Percentiles rank a stretch among this genome's conserved stretches.
Evolutionary conservation across 1,139 yeast genomes (phyloP).

Genomic region (Geotrichum australiense): DNA sequence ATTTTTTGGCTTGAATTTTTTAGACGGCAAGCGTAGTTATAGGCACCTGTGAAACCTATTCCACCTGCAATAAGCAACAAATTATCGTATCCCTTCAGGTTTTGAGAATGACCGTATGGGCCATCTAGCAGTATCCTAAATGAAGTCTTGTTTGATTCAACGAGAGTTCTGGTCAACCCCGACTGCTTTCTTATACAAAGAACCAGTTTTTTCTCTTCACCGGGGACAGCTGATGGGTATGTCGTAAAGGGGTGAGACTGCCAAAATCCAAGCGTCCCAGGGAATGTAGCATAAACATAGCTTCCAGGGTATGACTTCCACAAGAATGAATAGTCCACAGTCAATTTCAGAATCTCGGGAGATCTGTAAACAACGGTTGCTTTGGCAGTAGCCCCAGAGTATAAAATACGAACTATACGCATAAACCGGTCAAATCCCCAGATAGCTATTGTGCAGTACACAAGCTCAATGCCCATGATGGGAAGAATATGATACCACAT

Average conservation of each 20-base stretch:
- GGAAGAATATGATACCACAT: constrained; percentile 47
- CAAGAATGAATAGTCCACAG: constrained; percentile 24
- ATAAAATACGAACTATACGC: constrained; percentile 32
- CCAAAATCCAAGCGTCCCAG: constrained; percentile 42
- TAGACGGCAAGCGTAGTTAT: constrained; percentile 28
- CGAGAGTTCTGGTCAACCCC: constrained; percentile 26
- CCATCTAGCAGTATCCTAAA: constrained; percentile 43
- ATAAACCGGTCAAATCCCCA: constrained; percentile 38
- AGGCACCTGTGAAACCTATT: constrained; percentile 55
- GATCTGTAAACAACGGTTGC: constrained; percentile 33
- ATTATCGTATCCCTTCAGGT: constrained; percentile 46
- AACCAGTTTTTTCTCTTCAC: constrained; percentile 27
- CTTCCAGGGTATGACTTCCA: constrained; percentile 50
- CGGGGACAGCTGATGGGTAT: constrained; percentile 28
- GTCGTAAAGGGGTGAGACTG: constrained; percentile 69
- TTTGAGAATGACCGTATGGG: constrained; percentile 47
- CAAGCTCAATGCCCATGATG: constrained; percentile 43
- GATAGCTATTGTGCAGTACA: constrained; percentile 32
- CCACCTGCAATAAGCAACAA: constrained; percentile 53
- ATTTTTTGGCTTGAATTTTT: too few species aligned
- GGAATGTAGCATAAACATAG: constrained; percentile 51
- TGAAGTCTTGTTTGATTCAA: constrained; percentile 16
- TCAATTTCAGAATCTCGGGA: constrained; percentile 26
- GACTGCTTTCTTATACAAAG: constrained; percentile 32
- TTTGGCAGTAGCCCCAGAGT: constrained; percentile 38